Evolutionary conservation across 2,329 filamentous ascomycete genomes (phyloP), one percentile per base, ranked within the genome.

Genomic region (Venturia asperata): DNA sequence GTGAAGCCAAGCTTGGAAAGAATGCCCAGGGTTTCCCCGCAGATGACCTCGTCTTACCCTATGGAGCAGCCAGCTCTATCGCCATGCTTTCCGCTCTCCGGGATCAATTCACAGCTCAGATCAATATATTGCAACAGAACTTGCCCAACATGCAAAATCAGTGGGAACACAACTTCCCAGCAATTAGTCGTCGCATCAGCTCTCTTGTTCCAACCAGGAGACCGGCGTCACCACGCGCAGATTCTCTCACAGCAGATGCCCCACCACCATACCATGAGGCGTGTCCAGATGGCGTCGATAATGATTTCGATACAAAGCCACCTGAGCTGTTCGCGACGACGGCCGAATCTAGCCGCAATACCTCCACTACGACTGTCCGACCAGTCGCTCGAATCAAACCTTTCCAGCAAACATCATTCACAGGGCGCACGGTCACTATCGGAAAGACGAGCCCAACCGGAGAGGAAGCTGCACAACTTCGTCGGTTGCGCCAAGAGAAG

Each of bases 51-150:
- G 56, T 49, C 9, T 15, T 27, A 24, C 42, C 45, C 56, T 24
- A 56, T 30, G 58, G 64, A 52, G n/a, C 42, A 42, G 49, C 61
- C 41, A 49, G 56, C 24, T 21, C 39, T 58, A 52, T 47, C 3
- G 83, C 85, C 5, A 83, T 88, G 60, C 83, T 91, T 71, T 81
- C 85, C 61, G 88, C 87, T 17, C 83, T 91, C 77, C 86, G 87
- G 70, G 88, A 92, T 64, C 88, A 92, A 66, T 76, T 93, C 24
- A 82, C 87, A 34, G 82, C 87, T 21, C 89, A 92, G 71, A 81
- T 92, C 61, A 87, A 92, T 65, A 87, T 92, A 66, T 82, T 92
- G 70, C 90, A 92, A 72, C 87, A 91, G n/a, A 61, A 52, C 13
- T 39, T 63, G 39, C 37, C 52, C 72, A 85, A 82, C 58, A 82